Percentiles rank a stretch among this genome's conserved stretches.
Conservation (phyloP, 2,329 filamentous ascomycete genomes). For the Sarocladium kiliense region DNA sequence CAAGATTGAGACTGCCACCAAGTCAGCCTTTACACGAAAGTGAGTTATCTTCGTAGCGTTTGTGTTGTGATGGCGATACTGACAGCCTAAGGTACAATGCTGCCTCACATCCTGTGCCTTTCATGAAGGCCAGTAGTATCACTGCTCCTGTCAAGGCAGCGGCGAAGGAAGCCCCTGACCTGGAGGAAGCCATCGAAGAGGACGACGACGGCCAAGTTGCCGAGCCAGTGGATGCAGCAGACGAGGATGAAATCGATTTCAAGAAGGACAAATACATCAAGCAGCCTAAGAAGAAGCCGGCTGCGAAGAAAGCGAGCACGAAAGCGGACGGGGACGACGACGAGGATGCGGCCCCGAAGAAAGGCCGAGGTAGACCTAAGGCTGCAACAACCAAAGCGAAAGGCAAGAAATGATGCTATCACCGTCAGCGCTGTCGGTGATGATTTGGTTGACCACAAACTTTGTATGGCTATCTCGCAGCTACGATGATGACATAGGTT, state of each 20-base stretch:
- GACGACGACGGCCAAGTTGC: constrained; percentile 69
- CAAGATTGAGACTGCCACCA: constrained; percentile 79
- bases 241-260: constrained; percentile 74
- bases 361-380: constrained; percentile 38
- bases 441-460: not conserved
- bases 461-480: not conserved
- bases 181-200: constrained; percentile 94
- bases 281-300: constrained; percentile 66
- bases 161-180: constrained; percentile 75
- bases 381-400: constrained; percentile 38
- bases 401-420: constrained; percentile 33
- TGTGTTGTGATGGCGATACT: not conserved
- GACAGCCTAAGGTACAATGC: constrained; percentile 64
- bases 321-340: constrained; percentile 46
- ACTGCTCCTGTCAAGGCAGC: constrained; percentile 62
- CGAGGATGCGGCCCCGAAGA: constrained; percentile 51
- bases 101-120: constrained; percentile 83
- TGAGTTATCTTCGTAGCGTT: constrained; percentile 46
- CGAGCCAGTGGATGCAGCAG: constrained; percentile 53
- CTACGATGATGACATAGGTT: not conserved
- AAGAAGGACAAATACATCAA: constrained; percentile 97
- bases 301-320: constrained; percentile 36
- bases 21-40: constrained; percentile 82
- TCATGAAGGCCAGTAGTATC: constrained; percentile 87
- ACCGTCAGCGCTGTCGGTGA: not conserved